Evolutionary conservation across 2,329 filamentous ascomycete species (phyloP).

Genomic region (Arthroderma sp.): DNA sequence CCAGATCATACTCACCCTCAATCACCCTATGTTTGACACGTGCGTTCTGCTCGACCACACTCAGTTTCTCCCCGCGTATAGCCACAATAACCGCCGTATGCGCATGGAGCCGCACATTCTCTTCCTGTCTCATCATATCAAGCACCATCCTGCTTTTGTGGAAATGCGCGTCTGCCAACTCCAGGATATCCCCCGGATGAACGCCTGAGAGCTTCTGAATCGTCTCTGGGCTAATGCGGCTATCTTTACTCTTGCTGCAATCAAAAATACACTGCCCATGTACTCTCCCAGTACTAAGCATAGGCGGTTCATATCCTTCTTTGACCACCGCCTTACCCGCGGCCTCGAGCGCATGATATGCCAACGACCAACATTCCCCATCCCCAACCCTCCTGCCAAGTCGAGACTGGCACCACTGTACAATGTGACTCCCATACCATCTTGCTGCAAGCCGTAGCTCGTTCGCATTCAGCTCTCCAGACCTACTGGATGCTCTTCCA

Average conservation of each 20-base stretch:
- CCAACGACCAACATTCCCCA: constrained; percentile 28
- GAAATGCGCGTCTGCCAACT: constrained; percentile 19
- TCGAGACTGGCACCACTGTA: constrained; percentile 18
- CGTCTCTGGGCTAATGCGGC: constrained; percentile 9
- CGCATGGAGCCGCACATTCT: constrained; percentile 5
- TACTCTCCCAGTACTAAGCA: constrained; percentile 18
- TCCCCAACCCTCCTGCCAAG: constrained; percentile 23
- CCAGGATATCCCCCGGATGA: constrained; percentile 22
- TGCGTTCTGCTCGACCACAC: constrained; percentile 7
- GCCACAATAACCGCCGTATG: constrained; percentile 7
- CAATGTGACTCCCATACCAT: constrained; percentile 19
- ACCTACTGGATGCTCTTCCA: constrained; percentile 13
- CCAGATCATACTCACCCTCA: constrained; percentile 4
- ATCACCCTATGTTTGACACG: background rate
- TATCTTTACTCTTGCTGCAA: constrained; percentile 10
- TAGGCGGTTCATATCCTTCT: constrained; percentile 17
- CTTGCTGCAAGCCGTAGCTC: constrained; percentile 13
- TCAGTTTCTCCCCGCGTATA: background rate
- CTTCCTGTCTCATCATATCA: background rate
- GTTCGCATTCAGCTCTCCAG: constrained; percentile 7
- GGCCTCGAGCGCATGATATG: constrained; percentile 18
- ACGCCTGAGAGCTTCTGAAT: constrained; percentile 17
- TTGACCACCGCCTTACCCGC: constrained; percentile 13
- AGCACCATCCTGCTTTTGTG: constrained; percentile 8
- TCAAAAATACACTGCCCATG: constrained; percentile 21